A percentile compares a stretch with the other conserved stretches of the same genome.
phyloP scores from a whole-genome alignment of 192 early-diverging fungal species.

The Fimicolochytrium jonesii region DNA sequence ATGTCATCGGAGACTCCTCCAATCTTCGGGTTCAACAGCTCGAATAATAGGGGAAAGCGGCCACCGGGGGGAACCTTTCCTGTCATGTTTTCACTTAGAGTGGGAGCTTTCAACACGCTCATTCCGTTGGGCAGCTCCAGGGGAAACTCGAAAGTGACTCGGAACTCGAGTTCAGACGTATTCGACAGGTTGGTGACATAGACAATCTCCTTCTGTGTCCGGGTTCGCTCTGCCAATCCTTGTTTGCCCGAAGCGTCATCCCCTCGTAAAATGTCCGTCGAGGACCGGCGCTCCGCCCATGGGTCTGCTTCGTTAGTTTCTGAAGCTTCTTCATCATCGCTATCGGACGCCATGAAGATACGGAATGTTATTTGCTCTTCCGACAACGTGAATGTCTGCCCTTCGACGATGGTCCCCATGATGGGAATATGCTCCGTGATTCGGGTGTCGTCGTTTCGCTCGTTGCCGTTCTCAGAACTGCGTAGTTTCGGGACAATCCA shows the following conservation, averaged over 20 bases:
- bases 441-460: background rate
- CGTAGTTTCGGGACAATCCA: constrained; percentile 58
- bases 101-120: constrained; percentile 56
- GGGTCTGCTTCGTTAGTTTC: background rate
- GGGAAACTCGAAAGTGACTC: constrained; percentile 68
- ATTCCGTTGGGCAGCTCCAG: constrained; percentile 61
- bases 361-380: constrained; percentile 68
- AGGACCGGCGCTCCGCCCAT: background rate
- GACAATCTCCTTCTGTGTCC: constrained; percentile 43
- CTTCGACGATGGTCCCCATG: constrained; percentile 61
- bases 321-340: constrained; percentile 44
- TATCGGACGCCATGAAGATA: constrained; percentile 52
- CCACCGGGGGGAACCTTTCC: constrained; percentile 59
- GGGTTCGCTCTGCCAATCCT: background rate
- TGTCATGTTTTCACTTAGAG: constrained; percentile 53
- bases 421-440: constrained; percentile 65
- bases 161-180: constrained; percentile 61
- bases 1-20: constrained; percentile 70
- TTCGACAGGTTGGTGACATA: constrained; percentile 61
- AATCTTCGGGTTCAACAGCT: constrained; percentile 56
- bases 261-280: background rate
- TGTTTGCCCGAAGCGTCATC: background rate
- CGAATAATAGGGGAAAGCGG: constrained; percentile 51
- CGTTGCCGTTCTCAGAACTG: constrained; percentile 15
- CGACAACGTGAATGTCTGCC: constrained; percentile 63